Evolutionary conservation across 1,284 basidiomycete genomes (phyloP).

Genomic region (Takashimella koratensis): DNA sequence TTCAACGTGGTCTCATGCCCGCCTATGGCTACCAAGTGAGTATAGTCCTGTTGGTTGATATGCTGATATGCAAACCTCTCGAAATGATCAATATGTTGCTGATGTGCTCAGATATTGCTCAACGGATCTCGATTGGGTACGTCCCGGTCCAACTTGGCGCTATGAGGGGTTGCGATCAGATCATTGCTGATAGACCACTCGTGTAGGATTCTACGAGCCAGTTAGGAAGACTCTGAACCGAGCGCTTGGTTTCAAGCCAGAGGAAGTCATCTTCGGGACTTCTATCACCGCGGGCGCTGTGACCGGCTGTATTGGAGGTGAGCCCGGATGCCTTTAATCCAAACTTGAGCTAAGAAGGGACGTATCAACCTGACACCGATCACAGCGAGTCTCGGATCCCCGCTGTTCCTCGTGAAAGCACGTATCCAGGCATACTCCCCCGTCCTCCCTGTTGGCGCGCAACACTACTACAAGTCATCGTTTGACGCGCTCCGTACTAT

Average conservation of each 20-base stretch:
- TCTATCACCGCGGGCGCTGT: slow-evolving; percentile 79
- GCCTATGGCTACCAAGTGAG: slow-evolving; percentile 91
- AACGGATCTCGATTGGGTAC: slow-evolving; percentile 90
- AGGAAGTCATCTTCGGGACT: slow-evolving; percentile 66
- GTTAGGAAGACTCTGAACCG: slow-evolving; percentile 71
- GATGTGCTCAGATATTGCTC: slow-evolving; percentile 87
- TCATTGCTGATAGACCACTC: neutral
- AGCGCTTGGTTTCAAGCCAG: slow-evolving; percentile 60
- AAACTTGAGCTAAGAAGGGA: too few species aligned
- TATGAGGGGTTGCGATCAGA: too few species aligned
- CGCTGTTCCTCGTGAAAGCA: slow-evolving; percentile 93
- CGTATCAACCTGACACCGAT: too few species aligned
- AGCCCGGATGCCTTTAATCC: too few species aligned
- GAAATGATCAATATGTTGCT: too few species aligned
- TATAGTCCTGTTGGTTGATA: neutral
- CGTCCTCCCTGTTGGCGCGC: slow-evolving; percentile 85
- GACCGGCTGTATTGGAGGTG: slow-evolving; percentile 86
- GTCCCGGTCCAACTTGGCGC: too few species aligned
- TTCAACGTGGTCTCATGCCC: slow-evolving; percentile 85
- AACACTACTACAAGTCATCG: slow-evolving; percentile 83
- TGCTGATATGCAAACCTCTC: slow-evolving; percentile 4
- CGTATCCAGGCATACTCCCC: slow-evolving; percentile 97
- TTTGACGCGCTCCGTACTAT: slow-evolving; percentile 79
- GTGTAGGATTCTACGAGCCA: slow-evolving; percentile 88
- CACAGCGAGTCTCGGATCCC: slow-evolving; percentile 82